A percentile compares a stretch with the other conserved stretches of the same genome.
These are phyloP conservation scores for Vanilla planifolia DNA, from an alignment of 106 monocot genomes.

Conservation along the genomic window DNA sequence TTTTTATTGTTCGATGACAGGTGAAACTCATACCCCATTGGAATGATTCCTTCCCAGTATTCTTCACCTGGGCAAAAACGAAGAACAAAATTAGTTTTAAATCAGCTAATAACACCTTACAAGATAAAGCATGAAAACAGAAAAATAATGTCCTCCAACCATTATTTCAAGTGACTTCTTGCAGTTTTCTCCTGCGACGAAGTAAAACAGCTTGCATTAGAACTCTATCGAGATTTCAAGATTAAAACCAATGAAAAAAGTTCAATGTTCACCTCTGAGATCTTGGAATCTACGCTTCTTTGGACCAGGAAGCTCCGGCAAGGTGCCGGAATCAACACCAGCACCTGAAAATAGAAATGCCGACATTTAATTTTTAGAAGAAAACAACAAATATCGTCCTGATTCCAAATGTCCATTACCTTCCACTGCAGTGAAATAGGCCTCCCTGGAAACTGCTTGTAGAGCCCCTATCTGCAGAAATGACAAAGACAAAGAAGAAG, in stretches of 20 bases:
- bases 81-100: background rate
- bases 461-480: slow-evolving; percentile 60
- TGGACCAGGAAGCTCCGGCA: slow-evolving; percentile 23
- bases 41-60: slow-evolving; percentile 62
- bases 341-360: slow-evolving; percentile 10
- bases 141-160: slow-evolving; percentile 22
- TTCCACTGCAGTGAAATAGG: slow-evolving; percentile 68
- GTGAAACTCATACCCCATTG: slow-evolving; percentile 62
- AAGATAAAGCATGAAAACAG: background rate
- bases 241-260: background rate
- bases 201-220: background rate
- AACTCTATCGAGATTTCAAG: background rate
- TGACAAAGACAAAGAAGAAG: background rate
- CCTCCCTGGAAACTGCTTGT: slow-evolving; percentile 73
- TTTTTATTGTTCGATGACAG: background rate
- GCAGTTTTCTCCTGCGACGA: slow-evolving; percentile 58
- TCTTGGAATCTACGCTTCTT: slow-evolving; percentile 47
- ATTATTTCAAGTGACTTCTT: slow-evolving; percentile 67
- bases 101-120: background rate
- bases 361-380: background rate
- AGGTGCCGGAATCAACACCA: slow-evolving; percentile 16
- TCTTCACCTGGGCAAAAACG: slow-evolving; percentile 49
- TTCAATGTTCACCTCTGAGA: slow-evolving; percentile 32
- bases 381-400: background rate
- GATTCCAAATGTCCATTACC: slow-evolving; percentile 15